These are phyloP conservation scores for Beta vulgaris DNA, from an alignment of 148 eudicot species.

Conservation along the genomic window DNA sequence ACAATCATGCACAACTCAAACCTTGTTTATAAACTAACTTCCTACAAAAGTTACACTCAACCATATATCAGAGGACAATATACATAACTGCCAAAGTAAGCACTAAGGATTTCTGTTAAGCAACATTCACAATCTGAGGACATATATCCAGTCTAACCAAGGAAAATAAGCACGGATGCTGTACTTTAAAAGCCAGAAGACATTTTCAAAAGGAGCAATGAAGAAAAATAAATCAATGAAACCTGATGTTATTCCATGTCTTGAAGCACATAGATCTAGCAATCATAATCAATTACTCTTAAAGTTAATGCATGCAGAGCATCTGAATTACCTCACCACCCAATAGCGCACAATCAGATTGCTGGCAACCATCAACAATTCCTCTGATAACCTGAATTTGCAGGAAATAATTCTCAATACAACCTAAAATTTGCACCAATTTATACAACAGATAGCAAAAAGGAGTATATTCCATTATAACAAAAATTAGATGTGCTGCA, in stretches of 20 bases:
- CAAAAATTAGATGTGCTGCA: neutral
- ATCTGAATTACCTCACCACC: constrained; percentile 86
- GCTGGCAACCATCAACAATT: constrained; percentile 88
- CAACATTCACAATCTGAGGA: neutral
- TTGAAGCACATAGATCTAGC: neutral
- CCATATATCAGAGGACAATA: neutral
- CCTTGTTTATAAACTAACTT: neutral
- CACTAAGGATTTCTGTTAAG: neutral
- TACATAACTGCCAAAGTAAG: neutral
- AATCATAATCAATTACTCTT: neutral
- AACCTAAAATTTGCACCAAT: neutral
- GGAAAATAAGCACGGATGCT: neutral
- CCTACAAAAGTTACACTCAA: neutral
- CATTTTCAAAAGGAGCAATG: neutral
- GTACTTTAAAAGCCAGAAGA: neutral
- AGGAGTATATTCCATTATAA: neutral
- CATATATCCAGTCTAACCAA: too few relatives aligned
- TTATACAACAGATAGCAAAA: neutral
- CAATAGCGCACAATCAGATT: constrained; percentile 80
- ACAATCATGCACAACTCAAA: neutral
- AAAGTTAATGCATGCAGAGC: neutral
- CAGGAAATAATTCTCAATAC: neutral
- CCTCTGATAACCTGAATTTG: constrained; percentile 77
- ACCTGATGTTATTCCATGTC: neutral
- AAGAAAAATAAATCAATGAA: neutral